Conservation (phyloP, 2,329 filamentous ascomycete genomes). For the Cytospora piceicola region DNA sequence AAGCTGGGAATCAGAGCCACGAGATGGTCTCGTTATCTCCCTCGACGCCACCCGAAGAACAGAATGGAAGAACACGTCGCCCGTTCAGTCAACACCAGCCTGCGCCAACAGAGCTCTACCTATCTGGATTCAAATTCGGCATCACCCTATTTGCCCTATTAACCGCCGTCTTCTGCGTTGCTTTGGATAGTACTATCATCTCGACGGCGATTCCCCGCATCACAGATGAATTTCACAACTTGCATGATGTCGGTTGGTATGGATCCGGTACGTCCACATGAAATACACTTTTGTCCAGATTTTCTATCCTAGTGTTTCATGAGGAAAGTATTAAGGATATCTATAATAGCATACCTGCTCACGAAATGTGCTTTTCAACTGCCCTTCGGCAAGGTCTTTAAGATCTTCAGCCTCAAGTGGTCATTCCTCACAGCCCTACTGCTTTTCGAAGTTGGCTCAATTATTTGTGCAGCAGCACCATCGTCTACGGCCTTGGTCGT, state of each 20-base stretch:
- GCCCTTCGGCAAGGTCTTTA: conserved; percentile 29
- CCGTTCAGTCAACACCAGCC: neutral
- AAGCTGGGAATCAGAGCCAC: neutral
- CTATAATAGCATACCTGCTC: conserved; percentile 36
- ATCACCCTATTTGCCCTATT: conserved; percentile 8
- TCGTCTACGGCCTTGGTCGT: conserved; percentile 37
- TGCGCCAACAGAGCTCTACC: neutral
- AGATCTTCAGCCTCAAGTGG: conserved; percentile 25
- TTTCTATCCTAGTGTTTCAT: too few species aligned
- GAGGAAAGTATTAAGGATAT: neutral
- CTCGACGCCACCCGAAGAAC: neutral
- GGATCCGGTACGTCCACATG: conserved; percentile 32
- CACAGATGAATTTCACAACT: conserved; percentile 41
- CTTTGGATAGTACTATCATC: conserved; percentile 36
- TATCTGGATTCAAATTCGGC: neutral
- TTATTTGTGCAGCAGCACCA: conserved; percentile 41
- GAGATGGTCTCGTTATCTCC: neutral
- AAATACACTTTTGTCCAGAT: neutral
- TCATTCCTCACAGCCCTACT: conserved; percentile 35
- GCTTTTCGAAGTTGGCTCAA: conserved; percentile 46
- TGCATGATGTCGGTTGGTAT: conserved; percentile 51
- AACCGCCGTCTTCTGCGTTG: conserved; percentile 8
- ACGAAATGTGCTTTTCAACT: conserved; percentile 23
- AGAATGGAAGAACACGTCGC: neutral
- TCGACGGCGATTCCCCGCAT: conserved; percentile 47